Conservation (phyloP, 2,329 filamentous ascomycete genomes). For the Dendrostoma leiphaemia region DNA sequence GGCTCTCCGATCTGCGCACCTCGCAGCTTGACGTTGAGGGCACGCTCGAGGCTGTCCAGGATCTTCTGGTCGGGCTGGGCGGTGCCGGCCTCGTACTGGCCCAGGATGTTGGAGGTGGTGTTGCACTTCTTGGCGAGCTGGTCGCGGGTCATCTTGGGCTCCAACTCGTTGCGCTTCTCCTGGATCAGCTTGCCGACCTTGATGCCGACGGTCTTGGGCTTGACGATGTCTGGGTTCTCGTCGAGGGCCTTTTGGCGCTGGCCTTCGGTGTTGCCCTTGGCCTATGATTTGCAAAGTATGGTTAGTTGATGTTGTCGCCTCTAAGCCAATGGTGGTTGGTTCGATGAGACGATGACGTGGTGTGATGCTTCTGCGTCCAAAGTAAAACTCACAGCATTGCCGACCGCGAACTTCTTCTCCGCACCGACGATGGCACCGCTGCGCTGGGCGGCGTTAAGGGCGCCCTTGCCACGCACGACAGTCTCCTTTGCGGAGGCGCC, state of each 20-base stretch:
- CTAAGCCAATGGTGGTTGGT: too few species aligned
- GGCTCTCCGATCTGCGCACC: conserved; percentile 83
- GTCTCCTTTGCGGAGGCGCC: conserved; percentile 73
- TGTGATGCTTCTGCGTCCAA: not conserved
- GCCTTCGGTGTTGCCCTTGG: conserved; percentile 61
- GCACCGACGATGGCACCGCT: conserved; percentile 73
- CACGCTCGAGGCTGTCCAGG: conserved; percentile 72
- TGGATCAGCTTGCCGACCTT: conserved; percentile 81
- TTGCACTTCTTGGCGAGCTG: conserved; percentile 84
- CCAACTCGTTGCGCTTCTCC: conserved; percentile 73
- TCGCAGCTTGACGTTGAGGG: conserved; percentile 84
- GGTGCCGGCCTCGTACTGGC: conserved; percentile 80
- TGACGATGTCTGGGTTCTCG: conserved; percentile 94
- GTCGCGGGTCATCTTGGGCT: conserved; percentile 96
- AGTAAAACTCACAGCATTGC: conserved; percentile 68
- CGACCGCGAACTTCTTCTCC: conserved; percentile 84
- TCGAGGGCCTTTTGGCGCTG: conserved; percentile 98
- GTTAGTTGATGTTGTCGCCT: not conserved
- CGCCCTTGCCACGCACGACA: conserved; percentile 77
- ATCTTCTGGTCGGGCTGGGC: conserved; percentile 83
- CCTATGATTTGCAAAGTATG: conserved; percentile 28
- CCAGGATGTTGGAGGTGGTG: conserved; percentile 75
- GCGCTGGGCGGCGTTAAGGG: conserved; percentile 87
- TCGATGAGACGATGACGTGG: not conserved
- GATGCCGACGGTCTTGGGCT: conserved; percentile 86